Evolutionary conservation across 2,329 filamentous ascomycete species (phyloP).

Genomic region (Penicillium sp.): DNA sequence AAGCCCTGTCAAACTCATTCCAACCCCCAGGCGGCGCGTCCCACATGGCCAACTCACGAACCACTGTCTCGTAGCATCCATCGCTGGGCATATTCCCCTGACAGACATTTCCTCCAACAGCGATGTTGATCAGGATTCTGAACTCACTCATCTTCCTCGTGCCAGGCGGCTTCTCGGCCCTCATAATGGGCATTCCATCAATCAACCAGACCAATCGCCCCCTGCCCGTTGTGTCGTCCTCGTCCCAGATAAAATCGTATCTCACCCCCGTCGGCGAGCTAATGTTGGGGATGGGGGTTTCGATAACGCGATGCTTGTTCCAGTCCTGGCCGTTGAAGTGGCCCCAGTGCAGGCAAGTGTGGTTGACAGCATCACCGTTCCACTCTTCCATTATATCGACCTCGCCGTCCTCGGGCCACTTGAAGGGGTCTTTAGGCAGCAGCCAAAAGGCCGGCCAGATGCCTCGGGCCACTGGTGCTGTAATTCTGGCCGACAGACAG

Average conservation of each 20-base stretch:
- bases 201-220: constrained; percentile 26
- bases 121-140: constrained; percentile 27
- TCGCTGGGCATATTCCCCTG: constrained; percentile 24
- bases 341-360: constrained; percentile 26
- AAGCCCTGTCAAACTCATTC: constrained; percentile 19
- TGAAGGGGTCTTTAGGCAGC: constrained; percentile 28
- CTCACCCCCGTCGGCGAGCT: constrained; percentile 19
- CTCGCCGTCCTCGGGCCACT: constrained; percentile 27
- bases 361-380: constrained; percentile 26
- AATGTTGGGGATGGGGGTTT: constrained; percentile 24
- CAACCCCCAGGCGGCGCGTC: constrained; percentile 24
- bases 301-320: constrained; percentile 26
- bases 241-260: constrained; percentile 27
- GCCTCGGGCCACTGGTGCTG: constrained; percentile 20
- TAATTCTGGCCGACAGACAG: constrained; percentile 25
- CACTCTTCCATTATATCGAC: constrained; percentile 27
- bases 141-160: constrained; percentile 27
- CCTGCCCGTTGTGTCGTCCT: constrained; percentile 21
- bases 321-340: constrained; percentile 26
- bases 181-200: constrained; percentile 24
- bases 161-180: constrained; percentile 24
- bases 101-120: constrained; percentile 27
- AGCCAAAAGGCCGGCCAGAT: constrained; percentile 29
- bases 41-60: constrained; percentile 27
- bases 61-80: constrained; percentile 24